A percentile compares a stretch with the other conserved stretches of the same genome.
Evolutionary conservation across 306 rosid genomes (phyloP).

Genomic region (Purshia tridentata): DNA sequence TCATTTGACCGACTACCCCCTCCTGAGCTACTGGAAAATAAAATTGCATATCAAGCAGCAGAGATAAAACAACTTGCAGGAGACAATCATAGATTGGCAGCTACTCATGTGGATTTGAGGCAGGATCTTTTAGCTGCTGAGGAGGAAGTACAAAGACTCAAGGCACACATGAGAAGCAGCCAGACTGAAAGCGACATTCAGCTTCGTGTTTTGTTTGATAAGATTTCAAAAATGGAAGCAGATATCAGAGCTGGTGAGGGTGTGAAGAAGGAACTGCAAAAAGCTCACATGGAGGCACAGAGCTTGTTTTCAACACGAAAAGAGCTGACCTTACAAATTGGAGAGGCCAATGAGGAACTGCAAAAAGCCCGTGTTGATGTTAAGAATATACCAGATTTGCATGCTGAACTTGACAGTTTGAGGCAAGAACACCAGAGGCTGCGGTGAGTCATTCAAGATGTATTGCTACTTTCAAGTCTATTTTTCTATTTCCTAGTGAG

Average conservation of each 20-base stretch:
- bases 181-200: slow-evolving; percentile 86
- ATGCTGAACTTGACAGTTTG: slow-evolving; percentile 61
- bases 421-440: slow-evolving; percentile 60
- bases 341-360: slow-evolving; percentile 52
- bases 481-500: slow-evolving; percentile 6
- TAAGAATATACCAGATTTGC: slow-evolving; percentile 56
- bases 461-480: slow-evolving; percentile 18
- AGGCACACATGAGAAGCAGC: slow-evolving; percentile 72
- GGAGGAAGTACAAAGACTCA: slow-evolving; percentile 60
- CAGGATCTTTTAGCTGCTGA: slow-evolving; percentile 60
- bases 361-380: slow-evolving; percentile 47
- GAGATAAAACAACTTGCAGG: slow-evolving; percentile 62
- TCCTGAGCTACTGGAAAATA: slow-evolving; percentile 58
- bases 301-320: slow-evolving; percentile 51
- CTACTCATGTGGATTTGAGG: slow-evolving; percentile 57
- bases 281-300: slow-evolving; percentile 68
- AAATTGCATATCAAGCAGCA: slow-evolving; percentile 61
- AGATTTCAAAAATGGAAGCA: slow-evolving; percentile 62
- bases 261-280: slow-evolving; percentile 64
- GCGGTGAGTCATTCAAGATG: slow-evolving; percentile 50
- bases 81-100: slow-evolving; percentile 68
- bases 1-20: slow-evolving; percentile 34
- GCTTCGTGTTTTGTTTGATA: slow-evolving; percentile 65
- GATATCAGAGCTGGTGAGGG: slow-evolving; percentile 60
- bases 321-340: slow-evolving; percentile 57